Base-by-base conservation (phyloP, 2,329 filamentous ascomycete species). In the Monilinia vaccinii-corymbosi region DNA sequence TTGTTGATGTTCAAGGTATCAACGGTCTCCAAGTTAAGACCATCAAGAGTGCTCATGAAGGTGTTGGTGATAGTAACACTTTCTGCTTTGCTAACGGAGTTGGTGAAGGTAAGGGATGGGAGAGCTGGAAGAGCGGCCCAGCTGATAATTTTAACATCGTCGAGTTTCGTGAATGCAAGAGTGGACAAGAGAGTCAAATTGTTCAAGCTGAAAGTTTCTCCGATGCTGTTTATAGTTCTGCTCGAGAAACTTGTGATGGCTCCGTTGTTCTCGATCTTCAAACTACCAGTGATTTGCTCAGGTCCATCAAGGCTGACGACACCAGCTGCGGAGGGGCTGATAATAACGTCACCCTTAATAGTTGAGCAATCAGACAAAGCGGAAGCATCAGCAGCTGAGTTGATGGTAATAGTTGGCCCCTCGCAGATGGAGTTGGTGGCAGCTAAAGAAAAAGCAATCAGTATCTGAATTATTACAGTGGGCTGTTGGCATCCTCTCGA, bases 51-150 rank as follows among this genome's bases (percentile, higher is more conserved):
- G 73, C 78, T 81, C 68, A 99, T 83, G 75, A 86, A 85, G 55
- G 94, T 99, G 79, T 99, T 94, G 75, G 85, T 82, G 73, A 99
- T 92, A 67, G 78, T 76, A 68, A 99, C 82, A 64, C 77, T 81
- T 65, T 76, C 77, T 62, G 89, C 89, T 73, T 84, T 78, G 68
- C 80, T 84, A 69, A 97, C 79, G 70, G 79, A 78, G 16, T 76
- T 70, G 60, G 74, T 76, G 76, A 89, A 88, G 60, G 75, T 76
- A 48, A 89, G 76, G 38, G 71, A 69, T 69, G 82, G 78, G 44
- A 89, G 78, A 65, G 78, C 68, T 63, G 86, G 86, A 46, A 97
- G 83, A 67, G 88, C 87, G 61, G 81, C 77, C 81, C 88, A 92
- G 66, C 81, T 75, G 73, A 97, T 86, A 61, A 76, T 75, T 66